Evolutionary conservation across 1,139 yeast genomes (phyloP), one percentile per base, ranked within the genome.

Genomic region (Lodderomyces jiufengensis): DNA sequence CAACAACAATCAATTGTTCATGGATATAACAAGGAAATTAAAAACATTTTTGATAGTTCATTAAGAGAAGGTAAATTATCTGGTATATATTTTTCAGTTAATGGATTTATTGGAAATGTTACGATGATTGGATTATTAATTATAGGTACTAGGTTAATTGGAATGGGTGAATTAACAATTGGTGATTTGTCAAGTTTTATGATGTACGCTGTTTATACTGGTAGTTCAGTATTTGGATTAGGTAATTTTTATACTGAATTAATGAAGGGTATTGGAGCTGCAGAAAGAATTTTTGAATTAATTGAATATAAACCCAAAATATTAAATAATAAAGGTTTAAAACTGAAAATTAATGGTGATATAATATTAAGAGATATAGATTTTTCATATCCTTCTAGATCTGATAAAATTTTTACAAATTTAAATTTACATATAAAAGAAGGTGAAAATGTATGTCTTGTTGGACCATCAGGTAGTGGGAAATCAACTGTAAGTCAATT

Each of bases 211-310:
- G 90, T 88, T 28, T 90, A 86, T 54, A 86, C 97, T 2, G 97
- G 97, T 3, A 73, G 82, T 36, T 85, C 97, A 0, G 85, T 90
- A 24, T 85, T 84, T 57, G 97, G 97, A 1, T 60, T 92, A 29
- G 92, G 96, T 1, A 83, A 84, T 42, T 90, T 90, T 55, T 90
- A 88, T 53, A 83, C 95, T 1, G 97, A 92, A 54, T 64, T 90
- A 41, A 90, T 92, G 95, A 92, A 90, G 63, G 97, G 97, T 33
- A 83, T 90, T 6, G 98, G 98, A 42, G 97, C 97, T 0, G 94
- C 97, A 0, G 84, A 95, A 37, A 73, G 98, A 44, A 66, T 92
- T 37, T 92, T 92, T 63, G 97, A 92, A 59, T 67, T 92, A 33
- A 74, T 83, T 34, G 96, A 88, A 48, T 76, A 83, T 56, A 64